phyloP scores from a whole-genome alignment of 1,284 basidiomycete genomes.

The Fomitopsis pinicola region DNA sequence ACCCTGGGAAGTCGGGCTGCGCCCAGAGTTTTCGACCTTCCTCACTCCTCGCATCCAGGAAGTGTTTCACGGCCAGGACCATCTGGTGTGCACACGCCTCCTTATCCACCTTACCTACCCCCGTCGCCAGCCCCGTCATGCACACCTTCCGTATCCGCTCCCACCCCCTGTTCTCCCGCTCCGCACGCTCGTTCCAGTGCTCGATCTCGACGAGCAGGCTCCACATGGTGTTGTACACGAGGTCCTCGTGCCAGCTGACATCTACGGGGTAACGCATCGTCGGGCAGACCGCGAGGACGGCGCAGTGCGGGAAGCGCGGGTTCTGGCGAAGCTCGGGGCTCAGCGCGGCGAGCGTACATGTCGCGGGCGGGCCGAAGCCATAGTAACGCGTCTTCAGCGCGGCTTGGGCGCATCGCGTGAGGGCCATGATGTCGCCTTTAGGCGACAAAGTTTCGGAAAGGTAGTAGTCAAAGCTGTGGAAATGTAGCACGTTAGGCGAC shows the following conservation, averaged over 20 bases:
- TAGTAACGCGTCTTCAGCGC: slow-evolving; percentile 14
- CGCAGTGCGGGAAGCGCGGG: slow-evolving; percentile 13
- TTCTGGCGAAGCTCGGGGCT: slow-evolving; percentile 10
- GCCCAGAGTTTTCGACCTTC: slow-evolving; percentile 8
- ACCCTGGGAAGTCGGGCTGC: slow-evolving; percentile 6
- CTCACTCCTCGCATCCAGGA: slow-evolving; percentile 6
- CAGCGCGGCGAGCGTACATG: slow-evolving; percentile 21
- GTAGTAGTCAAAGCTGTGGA: slow-evolving; percentile 17
- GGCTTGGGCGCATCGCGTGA: slow-evolving; percentile 19
- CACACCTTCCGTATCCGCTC: slow-evolving; percentile 6
- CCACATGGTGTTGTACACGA: slow-evolving; percentile 27
- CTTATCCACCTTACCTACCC: slow-evolving; percentile 10
- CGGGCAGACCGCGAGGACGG: slow-evolving; percentile 18
- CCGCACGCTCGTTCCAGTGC: slow-evolving; percentile 17
- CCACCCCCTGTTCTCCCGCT: slow-evolving; percentile 3
- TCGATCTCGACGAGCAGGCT: slow-evolving; percentile 19
- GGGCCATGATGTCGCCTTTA: slow-evolving; percentile 15
- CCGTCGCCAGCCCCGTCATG: slow-evolving; percentile 17
- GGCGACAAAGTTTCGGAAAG: slow-evolving; percentile 16
- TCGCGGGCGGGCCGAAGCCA: slow-evolving; percentile 20
- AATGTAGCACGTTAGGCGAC: too few relatives aligned
- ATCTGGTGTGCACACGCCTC: slow-evolving; percentile 17
- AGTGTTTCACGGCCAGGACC: slow-evolving; percentile 13
- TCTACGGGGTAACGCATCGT: slow-evolving; percentile 22
- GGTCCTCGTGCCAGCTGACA: slow-evolving; percentile 21